phyloP scores from a whole-genome alignment of 345 rosid genomes.

The Populus nigra region DNA sequence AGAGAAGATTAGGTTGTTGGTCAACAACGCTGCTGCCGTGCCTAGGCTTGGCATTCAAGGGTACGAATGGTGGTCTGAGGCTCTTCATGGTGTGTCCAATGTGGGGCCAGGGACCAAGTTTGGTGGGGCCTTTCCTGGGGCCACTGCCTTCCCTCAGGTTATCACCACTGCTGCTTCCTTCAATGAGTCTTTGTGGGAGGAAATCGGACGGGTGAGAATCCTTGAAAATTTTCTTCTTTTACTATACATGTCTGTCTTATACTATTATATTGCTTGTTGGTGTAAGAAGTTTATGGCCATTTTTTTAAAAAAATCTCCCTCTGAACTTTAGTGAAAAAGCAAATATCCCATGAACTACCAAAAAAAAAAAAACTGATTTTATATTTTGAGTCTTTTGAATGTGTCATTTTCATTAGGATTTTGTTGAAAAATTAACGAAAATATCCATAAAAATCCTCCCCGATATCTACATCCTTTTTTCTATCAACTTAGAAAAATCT shows the following conservation, averaged over 20 bases:
- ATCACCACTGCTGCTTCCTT: constrained; percentile 37
- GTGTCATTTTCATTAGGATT: too few relatives aligned
- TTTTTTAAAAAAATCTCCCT: not conserved
- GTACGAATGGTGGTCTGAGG: constrained; percentile 43
- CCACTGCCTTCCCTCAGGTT: constrained; percentile 38
- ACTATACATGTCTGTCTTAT: too few relatives aligned
- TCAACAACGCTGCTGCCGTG: constrained; percentile 30
- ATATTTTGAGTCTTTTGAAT: too few relatives aligned
- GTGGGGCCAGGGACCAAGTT: constrained; percentile 31
- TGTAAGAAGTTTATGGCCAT: not conserved
- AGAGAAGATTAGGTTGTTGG: constrained; percentile 28
- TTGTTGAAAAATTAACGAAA: too few relatives aligned
- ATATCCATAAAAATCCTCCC: too few relatives aligned
- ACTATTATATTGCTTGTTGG: not conserved
- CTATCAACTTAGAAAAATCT: too few relatives aligned
- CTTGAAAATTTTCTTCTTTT: too few relatives aligned
- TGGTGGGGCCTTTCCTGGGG: constrained; percentile 28
- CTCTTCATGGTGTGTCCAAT: constrained; percentile 36
- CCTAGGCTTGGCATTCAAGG: constrained; percentile 36
- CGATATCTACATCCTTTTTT: too few relatives aligned
- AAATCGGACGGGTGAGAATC: constrained; percentile 32
- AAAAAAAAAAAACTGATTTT: too few relatives aligned
- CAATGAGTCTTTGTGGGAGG: constrained; percentile 30
- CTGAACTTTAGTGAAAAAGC: not conserved
- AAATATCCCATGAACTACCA: not conserved